Evolutionary conservation across 2,329 filamentous ascomycete species (phyloP).

Genomic region (Neofusicoccum ribis): DNA sequence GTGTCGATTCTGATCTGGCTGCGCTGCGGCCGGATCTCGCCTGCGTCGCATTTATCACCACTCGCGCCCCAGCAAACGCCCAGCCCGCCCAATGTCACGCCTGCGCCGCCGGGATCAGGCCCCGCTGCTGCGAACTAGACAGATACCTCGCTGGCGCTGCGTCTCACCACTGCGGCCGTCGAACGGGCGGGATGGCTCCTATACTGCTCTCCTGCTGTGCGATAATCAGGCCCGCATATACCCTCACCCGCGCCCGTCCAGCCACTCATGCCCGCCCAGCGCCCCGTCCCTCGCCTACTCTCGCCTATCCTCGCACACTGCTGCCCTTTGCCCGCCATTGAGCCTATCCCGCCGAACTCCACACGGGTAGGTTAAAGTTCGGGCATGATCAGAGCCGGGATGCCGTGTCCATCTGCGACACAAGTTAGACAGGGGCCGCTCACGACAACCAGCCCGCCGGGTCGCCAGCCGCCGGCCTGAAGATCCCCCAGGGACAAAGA

Average conservation of each 20-base stretch:
- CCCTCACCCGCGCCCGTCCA: neutral
- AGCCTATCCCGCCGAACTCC: neutral
- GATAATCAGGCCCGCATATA: neutral
- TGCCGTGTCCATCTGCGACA: neutral
- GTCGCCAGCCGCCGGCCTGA: neutral
- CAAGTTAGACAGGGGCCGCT: neutral
- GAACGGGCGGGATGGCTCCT: neutral
- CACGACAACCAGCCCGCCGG: neutral
- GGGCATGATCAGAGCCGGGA: conserved; percentile 9
- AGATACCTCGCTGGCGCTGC: neutral
- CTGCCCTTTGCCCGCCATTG: neutral
- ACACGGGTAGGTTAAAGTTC: neutral
- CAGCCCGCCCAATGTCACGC: neutral
- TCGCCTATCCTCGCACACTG: too few species aligned
- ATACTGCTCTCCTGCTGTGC: neutral
- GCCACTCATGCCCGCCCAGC: too few species aligned
- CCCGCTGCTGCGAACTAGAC: neutral
- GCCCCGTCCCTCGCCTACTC: too few species aligned
- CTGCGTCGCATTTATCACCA: neutral
- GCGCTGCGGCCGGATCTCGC: neutral
- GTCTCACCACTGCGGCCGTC: neutral
- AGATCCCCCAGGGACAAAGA: neutral
- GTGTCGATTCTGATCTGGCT: neutral
- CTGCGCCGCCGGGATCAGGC: neutral
- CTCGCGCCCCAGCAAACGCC: neutral